Percentiles rank a stretch among this genome's conserved stretches.
Conservation (phyloP, 192 early-diverging fungal genomes). For the Linnemannia elongata region DNA sequence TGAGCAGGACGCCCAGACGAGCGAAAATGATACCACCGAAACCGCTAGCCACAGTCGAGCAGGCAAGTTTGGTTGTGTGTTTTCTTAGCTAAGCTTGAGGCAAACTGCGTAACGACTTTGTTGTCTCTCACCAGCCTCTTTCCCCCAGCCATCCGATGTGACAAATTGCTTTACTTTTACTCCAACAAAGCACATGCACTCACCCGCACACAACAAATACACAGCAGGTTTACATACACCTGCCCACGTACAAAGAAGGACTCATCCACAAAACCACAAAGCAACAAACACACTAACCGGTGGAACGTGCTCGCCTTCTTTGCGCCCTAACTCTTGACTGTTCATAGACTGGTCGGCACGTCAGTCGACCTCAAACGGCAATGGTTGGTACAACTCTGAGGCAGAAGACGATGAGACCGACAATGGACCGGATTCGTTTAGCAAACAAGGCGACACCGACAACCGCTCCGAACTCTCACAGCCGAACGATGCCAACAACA, state of each 20-base stretch:
- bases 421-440: conserved; percentile 47
- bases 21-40: conserved; percentile 22
- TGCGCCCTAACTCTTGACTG: neutral
- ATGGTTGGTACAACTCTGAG: conserved; percentile 57
- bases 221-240: neutral
- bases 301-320: neutral
- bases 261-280: neutral
- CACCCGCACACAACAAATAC: neutral
- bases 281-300: conserved; percentile 6
- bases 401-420: conserved; percentile 51
- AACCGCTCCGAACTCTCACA: conserved; percentile 1
- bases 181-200: neutral
- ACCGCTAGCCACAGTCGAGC: conserved; percentile 27
- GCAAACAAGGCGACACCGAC: conserved; percentile 22
- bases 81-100: neutral
- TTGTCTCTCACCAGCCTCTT: neutral
- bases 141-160: neutral
- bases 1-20: conserved; percentile 32
- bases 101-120: neutral
- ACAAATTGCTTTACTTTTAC: neutral
- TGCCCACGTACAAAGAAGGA: neutral
- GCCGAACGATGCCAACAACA: neutral
- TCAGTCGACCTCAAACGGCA: conserved; percentile 50
- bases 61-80: conserved; percentile 23
- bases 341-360: conserved; percentile 44